Evolutionary conservation across 768 basidiomycete genomes (phyloP), one percentile per base, ranked within the genome.

Genomic region (Lanmaoa pseudosensibilis): DNA sequence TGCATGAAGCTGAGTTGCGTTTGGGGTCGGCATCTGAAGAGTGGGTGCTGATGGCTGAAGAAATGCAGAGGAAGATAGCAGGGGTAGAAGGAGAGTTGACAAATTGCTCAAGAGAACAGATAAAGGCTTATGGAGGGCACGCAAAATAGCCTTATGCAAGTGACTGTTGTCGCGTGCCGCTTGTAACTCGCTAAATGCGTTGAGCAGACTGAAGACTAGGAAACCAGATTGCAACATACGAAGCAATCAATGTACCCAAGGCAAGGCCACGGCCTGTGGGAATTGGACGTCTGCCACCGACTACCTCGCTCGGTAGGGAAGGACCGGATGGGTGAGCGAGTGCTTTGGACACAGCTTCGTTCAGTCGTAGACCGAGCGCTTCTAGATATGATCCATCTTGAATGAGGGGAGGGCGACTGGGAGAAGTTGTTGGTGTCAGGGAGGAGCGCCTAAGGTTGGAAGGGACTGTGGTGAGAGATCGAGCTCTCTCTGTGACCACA

Each of bases 331-430:
- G 87, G 61, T 86, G 86, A 21, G 81, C 77, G 48, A 92, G 76
- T 4, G 89, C 86, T 72, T 82, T 89, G 52, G 88, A 87, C 15
- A 90, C 88, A 0, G 87, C 89, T 70, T 93, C 91, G 65, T 86
- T 90, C 44, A 93, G 76, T 67, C 87, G 90, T 53, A 91, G 76
- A 62, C 85, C 80, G 44, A 92, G 81, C 55, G 84, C 82, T 67
- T 91, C 87, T 51, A 92, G 77, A 72, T 91, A 92, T 13, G 88
- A 88, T 54, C 87, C 88, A 69, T 92, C 90, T 61, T 90, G 90
- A 32, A 86, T 73, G 33, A 86, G 79, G 9, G 82, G 76, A 4
- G 77, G 67, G 4, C 77, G 65, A 46, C 63, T 65, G 1, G 74
- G 60, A 4, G 76, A 65, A 16, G 72, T 59, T 5, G 74, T 62